Evolutionary conservation across 2,329 filamentous ascomycete species (phyloP).

Genomic region (Hymenoscyphus fraxineus): DNA sequence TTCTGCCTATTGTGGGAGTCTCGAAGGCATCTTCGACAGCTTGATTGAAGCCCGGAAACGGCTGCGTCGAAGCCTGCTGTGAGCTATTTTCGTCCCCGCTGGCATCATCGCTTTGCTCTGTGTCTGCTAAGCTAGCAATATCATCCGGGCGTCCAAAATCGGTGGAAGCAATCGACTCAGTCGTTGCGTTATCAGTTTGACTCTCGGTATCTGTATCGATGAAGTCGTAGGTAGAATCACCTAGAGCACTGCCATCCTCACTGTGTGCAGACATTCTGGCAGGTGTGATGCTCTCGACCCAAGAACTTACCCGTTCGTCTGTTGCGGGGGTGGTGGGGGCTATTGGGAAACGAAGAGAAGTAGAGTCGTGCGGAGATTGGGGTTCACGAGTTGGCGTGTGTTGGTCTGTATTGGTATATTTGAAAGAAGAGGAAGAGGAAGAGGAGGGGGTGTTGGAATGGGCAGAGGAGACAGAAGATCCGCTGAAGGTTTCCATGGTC

Average conservation of each 20-base stretch:
- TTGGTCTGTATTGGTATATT: conserved; percentile 7
- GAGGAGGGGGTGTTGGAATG: background rate
- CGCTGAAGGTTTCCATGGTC: conserved; percentile 30
- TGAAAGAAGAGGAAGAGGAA: background rate
- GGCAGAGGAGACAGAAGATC: conserved; percentile 16
- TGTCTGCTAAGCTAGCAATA: conserved; percentile 36
- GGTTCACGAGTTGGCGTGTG: conserved; percentile 8
- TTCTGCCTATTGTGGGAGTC: conserved; percentile 33
- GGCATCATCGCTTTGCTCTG: conserved; percentile 34
- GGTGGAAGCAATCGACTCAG: conserved; percentile 35
- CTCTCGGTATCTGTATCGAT: conserved; percentile 36
- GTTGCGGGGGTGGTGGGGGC: conserved; percentile 17
- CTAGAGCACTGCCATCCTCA: conserved; percentile 33
- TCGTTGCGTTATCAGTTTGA: conserved; percentile 32
- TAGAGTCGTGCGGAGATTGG: conserved; percentile 17
- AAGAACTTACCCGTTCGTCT: conserved; percentile 30
- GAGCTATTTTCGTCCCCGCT: conserved; percentile 30
- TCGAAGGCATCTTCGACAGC: conserved; percentile 29
- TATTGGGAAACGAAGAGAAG: conserved; percentile 26
- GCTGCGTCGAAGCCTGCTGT: conserved; percentile 20
- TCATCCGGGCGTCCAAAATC: conserved; percentile 35
- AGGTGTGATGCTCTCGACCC: conserved; percentile 29
- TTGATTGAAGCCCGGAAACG: conserved; percentile 26
- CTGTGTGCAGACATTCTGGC: conserved; percentile 31
- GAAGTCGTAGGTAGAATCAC: conserved; percentile 35